Base-by-base conservation (phyloP, 1,284 basidiomycete species). In the Vanrija humicola region DNA sequence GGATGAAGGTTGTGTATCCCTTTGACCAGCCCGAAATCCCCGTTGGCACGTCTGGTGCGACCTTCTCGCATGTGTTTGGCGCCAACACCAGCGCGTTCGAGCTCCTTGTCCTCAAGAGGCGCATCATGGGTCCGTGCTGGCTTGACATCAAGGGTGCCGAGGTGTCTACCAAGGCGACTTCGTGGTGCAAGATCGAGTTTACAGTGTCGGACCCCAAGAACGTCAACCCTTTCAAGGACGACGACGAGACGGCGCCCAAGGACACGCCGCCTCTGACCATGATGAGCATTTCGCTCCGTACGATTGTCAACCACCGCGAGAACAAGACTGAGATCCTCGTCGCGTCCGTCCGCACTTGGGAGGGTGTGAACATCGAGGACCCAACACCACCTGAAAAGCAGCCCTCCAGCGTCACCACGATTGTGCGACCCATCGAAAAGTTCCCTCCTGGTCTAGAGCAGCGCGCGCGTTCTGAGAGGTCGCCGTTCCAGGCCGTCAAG, bases 61-160 rank as follows among this genome's bases (percentile, higher is more conserved):
- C 90, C 39, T 95, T 97, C 71, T 82, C 85, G 44, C 86, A 85
- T 54, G 85, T 97, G 12, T 90, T 98, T 65, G 95, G 96, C n/a
- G 89, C 93, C 10, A 91, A 87, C 64, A 94, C 93, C 1, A 90
- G 80, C 54, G 88, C 95, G 0, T 98, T 99, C 67, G 96, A 98
- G 74, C 79, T 94, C 8, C 83, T 99, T n/a, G 91, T 93, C 1
- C 68, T 98, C 52, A 98, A 98, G 77, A 85, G 93, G 38, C 93
- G 92, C 77, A 97, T 98, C 62, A 98, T 97, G 90, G 96, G 96
- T 3, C 94, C 96, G 0, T 98, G 96, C 73, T 98, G 95, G 96
- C 80, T 99, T 48, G 83, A 88, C 57, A 82, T 99, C 62, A 86
- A 88, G 72, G 82, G 86, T 23, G 84, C 86, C 12, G 77, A 82